phyloP scores from a whole-genome alignment of 345 rosid genomes.

The Pugionium dolabratum region DNA sequence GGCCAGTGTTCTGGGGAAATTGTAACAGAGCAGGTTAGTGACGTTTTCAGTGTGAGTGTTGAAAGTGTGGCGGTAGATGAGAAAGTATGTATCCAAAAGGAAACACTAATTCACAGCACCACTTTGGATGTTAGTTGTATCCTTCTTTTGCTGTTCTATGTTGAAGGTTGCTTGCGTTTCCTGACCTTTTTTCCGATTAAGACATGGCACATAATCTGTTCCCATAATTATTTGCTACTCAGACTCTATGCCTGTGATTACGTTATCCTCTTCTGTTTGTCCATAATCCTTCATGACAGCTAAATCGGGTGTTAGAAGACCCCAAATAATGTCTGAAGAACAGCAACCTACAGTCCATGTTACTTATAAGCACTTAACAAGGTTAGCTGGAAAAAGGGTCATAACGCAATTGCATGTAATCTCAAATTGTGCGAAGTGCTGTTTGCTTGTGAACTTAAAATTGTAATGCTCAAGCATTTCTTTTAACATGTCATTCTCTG shows the following conservation, averaged over 20 bases:
- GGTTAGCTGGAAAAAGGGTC: constrained; percentile 48
- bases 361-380: constrained; percentile 62
- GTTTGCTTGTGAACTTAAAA: constrained; percentile 16
- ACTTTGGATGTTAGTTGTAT: constrained; percentile 58
- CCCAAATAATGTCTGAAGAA: constrained; percentile 50
- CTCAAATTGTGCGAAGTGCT: constrained; percentile 15
- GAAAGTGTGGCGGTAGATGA: constrained; percentile 45
- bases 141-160: constrained; percentile 45
- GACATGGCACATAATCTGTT: not conserved
- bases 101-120: constrained; percentile 29
- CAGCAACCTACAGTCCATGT: constrained; percentile 76
- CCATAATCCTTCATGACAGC: constrained; percentile 62
- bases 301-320: constrained; percentile 63
- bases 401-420: constrained; percentile 1
- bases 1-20: constrained; percentile 30
- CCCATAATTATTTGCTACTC: constrained; percentile 10
- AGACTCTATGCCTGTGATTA: constrained; percentile 20
- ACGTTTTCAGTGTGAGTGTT: constrained; percentile 41
- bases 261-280: constrained; percentile 32
- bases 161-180: constrained; percentile 19
- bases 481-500: constrained; percentile 4
- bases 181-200: not conserved
- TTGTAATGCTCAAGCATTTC: not conserved
- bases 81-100: constrained; percentile 35
- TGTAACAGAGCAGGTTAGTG: constrained; percentile 43